Evolutionary conservation across 1,139 yeast species (phyloP), one percentile per base, ranked within the genome.

Genomic region (Kodamaea plutei): DNA sequence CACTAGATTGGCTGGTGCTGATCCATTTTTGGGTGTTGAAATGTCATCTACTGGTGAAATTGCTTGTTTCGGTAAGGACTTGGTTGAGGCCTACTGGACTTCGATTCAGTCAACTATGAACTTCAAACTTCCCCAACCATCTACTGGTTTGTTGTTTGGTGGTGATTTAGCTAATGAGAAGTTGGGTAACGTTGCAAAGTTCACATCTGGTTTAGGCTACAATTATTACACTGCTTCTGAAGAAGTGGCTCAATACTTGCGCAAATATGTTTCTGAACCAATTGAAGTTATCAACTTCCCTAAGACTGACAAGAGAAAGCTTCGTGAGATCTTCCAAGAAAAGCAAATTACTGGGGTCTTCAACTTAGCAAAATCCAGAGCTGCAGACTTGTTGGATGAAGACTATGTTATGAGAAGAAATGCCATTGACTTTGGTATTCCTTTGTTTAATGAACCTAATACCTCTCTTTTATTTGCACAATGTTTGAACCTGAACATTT

Each of bases 1-100:
- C 69, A 88, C 98, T 26, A 83, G 98, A 67, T 74, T 91, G 51
- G 96, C 97, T 9, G 98, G 98, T 44, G 98, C 98, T 28, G 98
- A 91, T 60, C 98, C 98, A 43, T 88, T 84, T 73, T 73, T 91
- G 54, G 98, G 98, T 39, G 98, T 91, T 45, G 98, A 91, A 68
- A 91, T 91, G 98, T 84, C 97, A 5, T 89, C 97, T 9, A 91
- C 98, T 30, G 98, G 98, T 58, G 98, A 91, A 67, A 83, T 91
- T 54, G 98, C 98, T 16, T 84, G 96, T 58, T 91, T 91, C 56
- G 98, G 98, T 50, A 70, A 69, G 43, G 82, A 87, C 58, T 63
- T 82, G 43, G 55, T 75, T 40, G 98, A 91, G 61, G 96, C 97
- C 23, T 91, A 91, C 71, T 91, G 97, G 97, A 83, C 96, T 22